Conservation (phyloP, 2,329 filamentous ascomycete genomes). For the Aspergillus versicolor region DNA sequence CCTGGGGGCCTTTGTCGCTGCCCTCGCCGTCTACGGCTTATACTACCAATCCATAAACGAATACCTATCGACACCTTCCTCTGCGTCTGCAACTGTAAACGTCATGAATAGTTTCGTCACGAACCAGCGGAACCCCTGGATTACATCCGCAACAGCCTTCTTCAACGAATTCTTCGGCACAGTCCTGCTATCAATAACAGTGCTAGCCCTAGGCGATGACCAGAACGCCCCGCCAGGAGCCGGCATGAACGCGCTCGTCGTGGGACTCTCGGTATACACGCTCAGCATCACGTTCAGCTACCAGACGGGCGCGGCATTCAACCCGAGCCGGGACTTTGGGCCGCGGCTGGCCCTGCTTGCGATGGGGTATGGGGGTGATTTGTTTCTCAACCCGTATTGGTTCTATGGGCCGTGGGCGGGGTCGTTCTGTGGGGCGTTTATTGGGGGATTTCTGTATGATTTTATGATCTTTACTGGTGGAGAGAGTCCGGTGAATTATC, state of each 20-base stretch:
- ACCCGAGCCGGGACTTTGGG: slow-evolving; percentile 52
- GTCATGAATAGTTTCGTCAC: slow-evolving; percentile 48
- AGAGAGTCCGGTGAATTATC: slow-evolving; percentile 54
- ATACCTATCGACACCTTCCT: slow-evolving; percentile 27
- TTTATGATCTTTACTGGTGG: slow-evolving; percentile 52
- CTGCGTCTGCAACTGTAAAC: slow-evolving; percentile 18
- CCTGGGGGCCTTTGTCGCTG: slow-evolving; percentile 52
- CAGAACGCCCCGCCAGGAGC: slow-evolving; percentile 50
- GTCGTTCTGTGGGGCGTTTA: slow-evolving; percentile 39
- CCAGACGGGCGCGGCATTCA: slow-evolving; percentile 51
- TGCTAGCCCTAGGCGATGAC: slow-evolving; percentile 49
- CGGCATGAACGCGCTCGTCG: slow-evolving; percentile 53
- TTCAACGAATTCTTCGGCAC: slow-evolving; percentile 51
- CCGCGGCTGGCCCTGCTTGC: slow-evolving; percentile 48
- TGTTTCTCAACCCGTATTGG: slow-evolving; percentile 47
- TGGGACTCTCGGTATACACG: slow-evolving; percentile 44
- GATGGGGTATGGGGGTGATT: slow-evolving; percentile 44
- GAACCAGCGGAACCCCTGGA: slow-evolving; percentile 41
- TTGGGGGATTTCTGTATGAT: slow-evolving; percentile 53
- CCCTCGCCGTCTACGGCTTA: slow-evolving; percentile 47
- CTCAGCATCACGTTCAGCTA: slow-evolving; percentile 42
- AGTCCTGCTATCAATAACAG: slow-evolving; percentile 39
- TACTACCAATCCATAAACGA: slow-evolving; percentile 37
- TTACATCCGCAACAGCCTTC: slow-evolving; percentile 42
- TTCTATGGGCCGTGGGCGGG: slow-evolving; percentile 48